A percentile compares a stretch with the other conserved stretches of the same genome.
Conservation (phyloP, 78 protist species). For the Protostelium mycophagum region DNA sequence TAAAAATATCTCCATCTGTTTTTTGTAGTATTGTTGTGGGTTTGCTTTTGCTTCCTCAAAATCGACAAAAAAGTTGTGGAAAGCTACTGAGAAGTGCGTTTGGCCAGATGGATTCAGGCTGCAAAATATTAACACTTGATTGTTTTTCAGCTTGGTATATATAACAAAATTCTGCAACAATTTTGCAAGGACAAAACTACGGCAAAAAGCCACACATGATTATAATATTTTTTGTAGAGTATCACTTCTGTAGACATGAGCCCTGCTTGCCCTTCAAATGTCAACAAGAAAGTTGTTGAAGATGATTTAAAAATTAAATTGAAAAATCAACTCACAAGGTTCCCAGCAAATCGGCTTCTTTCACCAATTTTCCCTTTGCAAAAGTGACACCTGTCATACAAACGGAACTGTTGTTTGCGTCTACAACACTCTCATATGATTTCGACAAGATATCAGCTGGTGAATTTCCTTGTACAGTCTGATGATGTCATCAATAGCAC, state of each 20-base stretch:
- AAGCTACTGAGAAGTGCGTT: not conserved
- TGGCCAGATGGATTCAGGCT: not conserved
- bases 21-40: not conserved
- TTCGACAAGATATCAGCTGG: not conserved
- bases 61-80: not conserved
- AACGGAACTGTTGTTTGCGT: not conserved
- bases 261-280: no score
- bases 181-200: no score
- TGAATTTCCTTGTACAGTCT: not conserved
- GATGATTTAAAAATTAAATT: not conserved
- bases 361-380: not conserved
- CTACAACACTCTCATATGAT: not conserved
- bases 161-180: no score
- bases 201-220: no score
- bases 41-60: not conserved
- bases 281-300: no score
- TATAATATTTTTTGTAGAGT: no score
- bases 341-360: not conserved
- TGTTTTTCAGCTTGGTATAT: no score
- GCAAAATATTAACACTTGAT: no score
- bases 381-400: not conserved
- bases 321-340: not conserved
- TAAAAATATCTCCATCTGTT: not conserved
- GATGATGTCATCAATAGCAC: no score
- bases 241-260: no score